phyloP scores from a whole-genome alignment of 2,329 filamentous ascomycete species.

The Monilinia laxa region DNA sequence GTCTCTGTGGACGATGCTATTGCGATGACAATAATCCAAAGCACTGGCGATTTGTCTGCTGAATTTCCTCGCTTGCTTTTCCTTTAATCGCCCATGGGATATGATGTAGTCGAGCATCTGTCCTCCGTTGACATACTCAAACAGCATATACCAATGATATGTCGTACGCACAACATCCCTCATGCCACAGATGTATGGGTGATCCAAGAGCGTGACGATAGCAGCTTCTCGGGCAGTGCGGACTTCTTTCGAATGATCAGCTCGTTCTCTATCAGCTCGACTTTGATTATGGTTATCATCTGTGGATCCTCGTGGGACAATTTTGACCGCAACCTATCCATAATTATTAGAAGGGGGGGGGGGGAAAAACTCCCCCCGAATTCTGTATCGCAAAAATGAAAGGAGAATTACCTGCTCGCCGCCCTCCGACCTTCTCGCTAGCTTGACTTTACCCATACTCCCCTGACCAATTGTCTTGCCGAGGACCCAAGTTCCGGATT shows the following conservation, averaged over 20 bases:
- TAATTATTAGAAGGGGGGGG: slow-evolving; percentile 27
- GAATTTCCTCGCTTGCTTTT: slow-evolving; percentile 97
- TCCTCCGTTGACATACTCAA: slow-evolving; percentile 97
- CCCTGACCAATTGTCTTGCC: slow-evolving; percentile 97
- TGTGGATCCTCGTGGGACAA: slow-evolving; percentile 85
- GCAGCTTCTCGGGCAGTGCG: slow-evolving; percentile 92
- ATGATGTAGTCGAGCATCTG: slow-evolving; percentile 99
- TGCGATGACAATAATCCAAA: slow-evolving; percentile 94
- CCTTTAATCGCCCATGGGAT: slow-evolving; percentile 93
- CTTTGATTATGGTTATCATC: slow-evolving; percentile 71
- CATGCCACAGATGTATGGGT: slow-evolving; percentile 95
- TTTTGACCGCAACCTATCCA: slow-evolving; percentile 87
- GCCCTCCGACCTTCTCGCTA: slow-evolving; percentile 85
- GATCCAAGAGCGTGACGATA: slow-evolving; percentile 90
- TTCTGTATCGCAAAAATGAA: not conserved
- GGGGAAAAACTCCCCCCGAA: not conserved
- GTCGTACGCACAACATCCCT: slow-evolving; percentile 93
- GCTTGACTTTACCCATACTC: slow-evolving; percentile 98
- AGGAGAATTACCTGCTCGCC: slow-evolving; percentile 73
- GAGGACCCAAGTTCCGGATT: slow-evolving; percentile 89
- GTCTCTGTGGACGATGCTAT: slow-evolving; percentile 96
- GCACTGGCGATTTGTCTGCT: slow-evolving; percentile 95
- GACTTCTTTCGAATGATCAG: slow-evolving; percentile 95
- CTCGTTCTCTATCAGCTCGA: slow-evolving; percentile 75
- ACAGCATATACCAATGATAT: slow-evolving; percentile 99